A percentile compares a stretch with the other conserved stretches of the same genome.
These are phyloP conservation scores for Entomortierella parvispora DNA, from an alignment of 192 early-diverging fungal genomes.

Conservation along the genomic window DNA sequence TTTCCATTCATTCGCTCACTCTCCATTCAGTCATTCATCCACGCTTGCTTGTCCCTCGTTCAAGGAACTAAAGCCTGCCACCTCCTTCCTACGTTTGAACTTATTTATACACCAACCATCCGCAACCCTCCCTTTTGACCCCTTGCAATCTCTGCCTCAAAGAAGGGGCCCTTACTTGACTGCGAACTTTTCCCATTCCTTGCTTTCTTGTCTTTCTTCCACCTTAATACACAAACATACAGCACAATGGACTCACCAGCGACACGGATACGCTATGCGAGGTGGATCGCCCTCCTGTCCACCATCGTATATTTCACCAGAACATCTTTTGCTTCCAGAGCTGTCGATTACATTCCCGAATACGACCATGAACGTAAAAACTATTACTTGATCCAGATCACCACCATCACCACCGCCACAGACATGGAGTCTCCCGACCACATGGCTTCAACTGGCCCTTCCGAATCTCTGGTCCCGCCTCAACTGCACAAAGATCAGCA, in stretches of 20 bases:
- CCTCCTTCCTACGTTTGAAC: no score
- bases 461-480: no score
- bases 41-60: background rate
- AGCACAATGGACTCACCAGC: background rate
- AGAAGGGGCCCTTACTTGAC: background rate
- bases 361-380: constrained; percentile 23
- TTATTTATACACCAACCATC: no score
- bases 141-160: background rate
- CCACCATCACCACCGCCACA: background rate
- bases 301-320: background rate
- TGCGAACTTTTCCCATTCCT: background rate
- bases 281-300: background rate
- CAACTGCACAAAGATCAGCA: background rate
- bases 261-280: background rate
- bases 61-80: no score
- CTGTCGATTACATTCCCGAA: background rate
- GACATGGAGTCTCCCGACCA: no score
- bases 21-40: background rate
- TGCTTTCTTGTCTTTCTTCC: background rate
- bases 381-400: constrained; percentile 35
- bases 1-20: background rate
- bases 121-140: no score
- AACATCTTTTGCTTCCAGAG: background rate
- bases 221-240: background rate
- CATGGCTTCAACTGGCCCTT: no score